Conservation (phyloP, 2,329 filamentous ascomycete genomes). For the Rutstroemia sp. region DNA sequence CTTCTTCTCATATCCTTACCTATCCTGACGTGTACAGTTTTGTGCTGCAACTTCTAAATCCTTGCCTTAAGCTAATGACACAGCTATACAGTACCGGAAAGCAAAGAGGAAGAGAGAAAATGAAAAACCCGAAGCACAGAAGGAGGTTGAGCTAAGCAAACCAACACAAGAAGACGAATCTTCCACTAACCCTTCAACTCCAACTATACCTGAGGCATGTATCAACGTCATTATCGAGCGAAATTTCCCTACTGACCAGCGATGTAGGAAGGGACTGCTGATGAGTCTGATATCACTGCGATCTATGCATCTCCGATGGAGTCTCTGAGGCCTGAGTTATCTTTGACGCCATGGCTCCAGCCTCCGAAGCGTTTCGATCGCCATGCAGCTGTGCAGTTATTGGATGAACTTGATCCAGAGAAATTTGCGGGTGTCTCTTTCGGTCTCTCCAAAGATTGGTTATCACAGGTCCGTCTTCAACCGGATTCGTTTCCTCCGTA, state of each 20-base stretch:
- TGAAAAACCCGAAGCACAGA: not conserved
- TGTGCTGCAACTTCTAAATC: not conserved
- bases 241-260: conserved; percentile 1
- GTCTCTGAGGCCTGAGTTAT: conserved; percentile 4
- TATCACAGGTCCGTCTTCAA: conserved; percentile 5
- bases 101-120: not conserved
- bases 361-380: conserved; percentile 8
- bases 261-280: not conserved
- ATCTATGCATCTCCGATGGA: conserved; percentile 4
- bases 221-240: not conserved
- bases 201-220: not conserved
- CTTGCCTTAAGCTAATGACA: not conserved
- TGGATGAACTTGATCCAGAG: not conserved
- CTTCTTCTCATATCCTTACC: too few relatives aligned
- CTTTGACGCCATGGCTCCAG: conserved; percentile 4
- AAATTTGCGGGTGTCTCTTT: not conserved
- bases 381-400: conserved; percentile 1
- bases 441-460: conserved; percentile 1
- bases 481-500: not conserved
- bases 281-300: not conserved
- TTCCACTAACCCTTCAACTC: not conserved
- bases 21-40: not conserved
- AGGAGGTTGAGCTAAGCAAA: not conserved
- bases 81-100: not conserved
- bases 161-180: too few relatives aligned